Conservation (phyloP, 306 rosid species). For the Acmispon strigosus region DNA sequence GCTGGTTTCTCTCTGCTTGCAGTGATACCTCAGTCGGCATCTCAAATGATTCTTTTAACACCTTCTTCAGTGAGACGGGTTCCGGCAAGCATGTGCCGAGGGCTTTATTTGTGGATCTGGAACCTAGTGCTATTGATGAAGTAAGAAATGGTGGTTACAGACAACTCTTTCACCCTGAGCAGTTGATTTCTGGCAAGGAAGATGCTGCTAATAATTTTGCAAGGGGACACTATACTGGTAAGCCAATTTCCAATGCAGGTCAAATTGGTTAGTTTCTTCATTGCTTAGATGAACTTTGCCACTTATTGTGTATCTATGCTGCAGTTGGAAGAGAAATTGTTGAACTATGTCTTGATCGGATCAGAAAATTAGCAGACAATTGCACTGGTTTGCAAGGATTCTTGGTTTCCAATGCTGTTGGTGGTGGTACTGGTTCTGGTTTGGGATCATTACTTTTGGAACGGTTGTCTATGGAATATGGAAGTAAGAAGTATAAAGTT, state of each 20-base stretch:
- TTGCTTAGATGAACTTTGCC: slow-evolving; percentile 3
- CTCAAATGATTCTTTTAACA: slow-evolving; percentile 57
- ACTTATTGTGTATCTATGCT: slow-evolving; percentile 23
- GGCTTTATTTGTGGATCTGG: slow-evolving; percentile 69
- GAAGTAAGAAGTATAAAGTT: slow-evolving; percentile 72
- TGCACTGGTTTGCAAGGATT: slow-evolving; percentile 83
- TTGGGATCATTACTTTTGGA: slow-evolving; percentile 70
- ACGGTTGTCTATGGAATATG: slow-evolving; percentile 68
- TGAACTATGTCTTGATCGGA: slow-evolving; percentile 71
- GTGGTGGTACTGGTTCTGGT: slow-evolving; percentile 88
- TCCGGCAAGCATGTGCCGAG: slow-evolving; percentile 72
- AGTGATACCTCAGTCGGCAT: slow-evolving; percentile 53
- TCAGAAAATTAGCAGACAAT: slow-evolving; percentile 65
- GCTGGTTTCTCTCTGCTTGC: slow-evolving; percentile 34
- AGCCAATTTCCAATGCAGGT: slow-evolving; percentile 5
- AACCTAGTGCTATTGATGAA: slow-evolving; percentile 72
- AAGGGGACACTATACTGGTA: slow-evolving; percentile 74
- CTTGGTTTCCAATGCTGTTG: slow-evolving; percentile 69
- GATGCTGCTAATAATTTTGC: slow-evolving; percentile 82
- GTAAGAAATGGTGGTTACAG: slow-evolving; percentile 51
- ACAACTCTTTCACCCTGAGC: slow-evolving; percentile 80
- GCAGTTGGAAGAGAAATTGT: slow-evolving; percentile 71
- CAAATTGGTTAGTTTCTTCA: background rate
- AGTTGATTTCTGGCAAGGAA: slow-evolving; percentile 72
- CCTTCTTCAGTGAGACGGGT: slow-evolving; percentile 74